These are phyloP conservation scores for Mesostigma viride DNA, from an alignment of 139 green algal genomes.

Conservation along the genomic window DNA sequence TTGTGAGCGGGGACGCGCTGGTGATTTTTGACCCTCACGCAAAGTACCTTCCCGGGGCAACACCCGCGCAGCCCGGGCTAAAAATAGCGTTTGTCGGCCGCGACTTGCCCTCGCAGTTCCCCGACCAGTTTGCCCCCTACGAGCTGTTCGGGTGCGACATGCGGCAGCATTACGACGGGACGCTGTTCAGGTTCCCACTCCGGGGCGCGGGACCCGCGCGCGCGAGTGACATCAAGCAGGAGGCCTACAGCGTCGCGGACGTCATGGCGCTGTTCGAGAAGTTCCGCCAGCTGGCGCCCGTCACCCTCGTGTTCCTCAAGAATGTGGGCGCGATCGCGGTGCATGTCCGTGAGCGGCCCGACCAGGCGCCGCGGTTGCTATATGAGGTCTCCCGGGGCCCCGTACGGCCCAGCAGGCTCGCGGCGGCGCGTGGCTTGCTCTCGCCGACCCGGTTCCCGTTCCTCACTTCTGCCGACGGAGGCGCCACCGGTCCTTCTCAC, in stretches of 20 bases:
- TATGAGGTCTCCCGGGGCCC: too few species aligned
- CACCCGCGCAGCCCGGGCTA: constrained; percentile 31
- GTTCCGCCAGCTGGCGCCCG: constrained; percentile 37
- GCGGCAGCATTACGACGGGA: constrained; percentile 36
- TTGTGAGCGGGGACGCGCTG: constrained; percentile 57
- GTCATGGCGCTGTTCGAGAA: constrained; percentile 38
- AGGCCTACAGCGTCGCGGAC: constrained; percentile 26
- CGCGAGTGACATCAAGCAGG: constrained; percentile 54
- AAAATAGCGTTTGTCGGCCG: constrained; percentile 51
- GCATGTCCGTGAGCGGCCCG: constrained; percentile 21
- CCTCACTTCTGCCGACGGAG: too few species aligned
- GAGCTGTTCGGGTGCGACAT: constrained; percentile 54
- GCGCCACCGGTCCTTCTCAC: too few species aligned
- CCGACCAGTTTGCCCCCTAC: constrained; percentile 55
- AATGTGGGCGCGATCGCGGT: constrained; percentile 40
- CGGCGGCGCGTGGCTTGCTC: too few species aligned
- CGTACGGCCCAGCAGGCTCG: too few species aligned
- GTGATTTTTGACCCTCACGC: constrained; percentile 72
- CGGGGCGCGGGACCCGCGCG: constrained; percentile 25
- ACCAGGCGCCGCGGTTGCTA: too few species aligned
- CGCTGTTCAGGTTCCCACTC: constrained; percentile 69
- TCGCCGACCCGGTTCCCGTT: too few species aligned
- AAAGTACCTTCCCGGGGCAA: constrained; percentile 39
- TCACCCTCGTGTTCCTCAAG: constrained; percentile 64
- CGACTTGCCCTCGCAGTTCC: constrained; percentile 53